A percentile compares a stretch with the other conserved stretches of the same genome.
Evolutionary conservation across 2,329 filamentous ascomycete species (phyloP).

Genomic region (Alternaria postmessia): DNA sequence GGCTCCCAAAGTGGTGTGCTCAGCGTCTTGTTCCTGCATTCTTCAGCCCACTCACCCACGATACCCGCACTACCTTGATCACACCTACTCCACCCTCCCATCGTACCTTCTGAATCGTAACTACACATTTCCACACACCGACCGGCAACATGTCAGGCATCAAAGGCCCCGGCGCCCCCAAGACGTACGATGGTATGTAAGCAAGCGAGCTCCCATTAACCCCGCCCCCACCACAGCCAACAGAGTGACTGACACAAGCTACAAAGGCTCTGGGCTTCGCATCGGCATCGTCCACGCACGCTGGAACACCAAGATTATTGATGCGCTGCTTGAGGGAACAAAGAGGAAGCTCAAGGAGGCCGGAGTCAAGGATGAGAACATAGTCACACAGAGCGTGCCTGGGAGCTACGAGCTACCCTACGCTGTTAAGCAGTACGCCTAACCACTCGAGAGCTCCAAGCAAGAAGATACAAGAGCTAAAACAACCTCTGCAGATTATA

Average conservation of each 20-base stretch:
- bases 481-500: conserved; percentile 68
- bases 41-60: conserved; percentile 23
- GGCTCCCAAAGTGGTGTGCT: conserved; percentile 9
- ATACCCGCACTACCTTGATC: neutral
- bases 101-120: neutral
- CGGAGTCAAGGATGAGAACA: conserved; percentile 87
- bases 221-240: conserved; percentile 8
- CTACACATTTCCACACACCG: neutral
- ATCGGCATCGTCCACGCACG: conserved; percentile 95
- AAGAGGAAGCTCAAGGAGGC: conserved; percentile 78
- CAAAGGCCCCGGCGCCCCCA: conserved; percentile 70
- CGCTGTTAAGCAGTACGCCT: conserved; percentile 80
- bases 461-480: neutral
- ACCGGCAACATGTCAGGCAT: conserved; percentile 58
- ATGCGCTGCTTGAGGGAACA: conserved; percentile 80
- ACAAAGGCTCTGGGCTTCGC: conserved; percentile 68
- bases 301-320: conserved; percentile 92
- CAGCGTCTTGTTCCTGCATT: conserved; percentile 37
- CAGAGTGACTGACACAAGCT: conserved; percentile 13
- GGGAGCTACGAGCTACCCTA: conserved; percentile 95
- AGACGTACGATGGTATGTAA: conserved; percentile 63
- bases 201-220: conserved; percentile 10
- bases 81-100: neutral
- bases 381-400: conserved; percentile 87
- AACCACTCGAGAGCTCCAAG: neutral